phyloP scores from a whole-genome alignment of 2,329 filamentous ascomycete genomes.

The Penicillium glabrum region DNA sequence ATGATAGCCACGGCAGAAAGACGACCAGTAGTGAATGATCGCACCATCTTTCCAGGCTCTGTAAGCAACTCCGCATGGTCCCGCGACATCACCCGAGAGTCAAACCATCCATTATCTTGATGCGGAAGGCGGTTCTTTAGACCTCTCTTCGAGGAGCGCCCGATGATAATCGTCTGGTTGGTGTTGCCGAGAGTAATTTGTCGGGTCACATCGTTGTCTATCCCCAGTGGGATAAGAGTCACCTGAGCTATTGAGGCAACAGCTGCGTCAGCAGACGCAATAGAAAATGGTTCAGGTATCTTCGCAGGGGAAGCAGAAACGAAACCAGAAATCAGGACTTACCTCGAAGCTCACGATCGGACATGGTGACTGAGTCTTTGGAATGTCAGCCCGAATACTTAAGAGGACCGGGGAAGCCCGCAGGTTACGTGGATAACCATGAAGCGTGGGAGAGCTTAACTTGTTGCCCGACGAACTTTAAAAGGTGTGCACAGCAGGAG shows the following conservation, averaged over 20 bases:
- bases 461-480: not conserved
- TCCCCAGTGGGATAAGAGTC: conserved; percentile 29
- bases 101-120: conserved; percentile 45
- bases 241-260: conserved; percentile 30
- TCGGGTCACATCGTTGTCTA: conserved; percentile 30
- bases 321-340: not conserved
- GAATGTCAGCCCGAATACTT: not conserved
- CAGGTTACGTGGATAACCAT: not conserved
- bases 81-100: conserved; percentile 50
- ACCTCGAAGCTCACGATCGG: not conserved
- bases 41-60: conserved; percentile 28
- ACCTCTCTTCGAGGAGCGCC: conserved; percentile 43
- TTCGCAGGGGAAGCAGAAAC: not conserved
- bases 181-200: conserved; percentile 31
- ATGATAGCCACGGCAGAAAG: not conserved
- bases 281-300: not conserved
- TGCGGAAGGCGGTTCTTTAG: conserved; percentile 36
- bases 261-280: not conserved
- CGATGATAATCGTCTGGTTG: conserved; percentile 34
- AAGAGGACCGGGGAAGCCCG: not conserved
- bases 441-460: not conserved
- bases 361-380: not conserved
- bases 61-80: conserved; percentile 43
- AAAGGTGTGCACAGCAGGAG: not conserved
- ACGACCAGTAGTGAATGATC: not conserved